Conservation (phyloP, 805 yeast species). For the Saturnispora dispora region DNA sequence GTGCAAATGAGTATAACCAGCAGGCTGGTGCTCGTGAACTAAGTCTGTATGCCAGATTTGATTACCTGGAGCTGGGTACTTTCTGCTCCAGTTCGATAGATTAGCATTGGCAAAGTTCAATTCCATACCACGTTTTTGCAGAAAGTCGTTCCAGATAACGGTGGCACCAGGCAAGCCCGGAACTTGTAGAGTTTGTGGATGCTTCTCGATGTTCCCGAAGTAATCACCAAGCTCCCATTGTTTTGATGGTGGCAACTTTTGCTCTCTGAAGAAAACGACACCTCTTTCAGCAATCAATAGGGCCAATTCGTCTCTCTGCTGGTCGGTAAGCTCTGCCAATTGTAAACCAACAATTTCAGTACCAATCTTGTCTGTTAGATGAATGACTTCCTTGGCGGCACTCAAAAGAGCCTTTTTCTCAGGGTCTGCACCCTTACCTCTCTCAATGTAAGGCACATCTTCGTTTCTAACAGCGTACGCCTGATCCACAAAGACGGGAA, state of each 20-base stretch:
- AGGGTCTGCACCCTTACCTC: constrained; percentile 31
- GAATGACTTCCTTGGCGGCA: constrained; percentile 32
- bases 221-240: constrained; percentile 38
- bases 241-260: constrained; percentile 34
- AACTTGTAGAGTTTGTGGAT: constrained; percentile 29
- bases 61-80: constrained; percentile 13
- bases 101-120: constrained; percentile 16
- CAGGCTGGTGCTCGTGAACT: constrained; percentile 47
- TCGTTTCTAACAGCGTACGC: constrained; percentile 30
- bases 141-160: constrained; percentile 35
- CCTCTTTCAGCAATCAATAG: constrained; percentile 39
- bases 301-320: constrained; percentile 40
- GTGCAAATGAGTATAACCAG: constrained; percentile 47
- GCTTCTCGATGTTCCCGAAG: constrained; percentile 37
- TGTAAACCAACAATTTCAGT: constrained; percentile 43
- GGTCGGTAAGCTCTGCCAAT: constrained; percentile 32
- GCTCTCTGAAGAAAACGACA: constrained; percentile 43
- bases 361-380: constrained; percentile 39
- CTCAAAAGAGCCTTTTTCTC: constrained; percentile 33
- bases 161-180: constrained; percentile 32
- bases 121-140: constrained; percentile 19
- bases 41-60: constrained; percentile 41
- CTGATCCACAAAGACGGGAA: constrained; percentile 35
- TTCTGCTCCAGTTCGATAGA: constrained; percentile 13
- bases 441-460: constrained; percentile 27